Evolutionary conservation across 1,284 basidiomycete genomes (phyloP).

Genomic region (Cutaneotrichosporon daszewskae): DNA sequence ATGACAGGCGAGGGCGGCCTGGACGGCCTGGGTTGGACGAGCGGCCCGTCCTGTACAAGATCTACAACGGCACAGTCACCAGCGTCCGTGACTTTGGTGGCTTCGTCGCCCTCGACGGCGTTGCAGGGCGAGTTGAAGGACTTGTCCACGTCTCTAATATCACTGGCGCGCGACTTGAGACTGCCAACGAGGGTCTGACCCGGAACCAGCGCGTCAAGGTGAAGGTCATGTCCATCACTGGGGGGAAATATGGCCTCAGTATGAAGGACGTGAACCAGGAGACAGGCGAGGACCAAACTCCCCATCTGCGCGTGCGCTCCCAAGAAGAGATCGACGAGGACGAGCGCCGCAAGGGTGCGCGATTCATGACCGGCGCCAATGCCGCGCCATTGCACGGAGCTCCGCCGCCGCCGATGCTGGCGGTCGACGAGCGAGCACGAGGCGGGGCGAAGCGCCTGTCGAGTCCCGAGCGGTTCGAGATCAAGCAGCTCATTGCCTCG

Average conservation of each 20-base stretch:
- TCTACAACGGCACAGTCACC: conserved; percentile 81
- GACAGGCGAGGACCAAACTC: conserved; percentile 76
- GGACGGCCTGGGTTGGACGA: conserved; percentile 61
- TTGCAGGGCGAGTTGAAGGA: conserved; percentile 79
- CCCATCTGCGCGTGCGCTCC: conserved; percentile 86
- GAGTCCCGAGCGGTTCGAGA: conserved; percentile 97
- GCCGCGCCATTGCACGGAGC: conserved; percentile 38
- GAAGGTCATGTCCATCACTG: conserved; percentile 90
- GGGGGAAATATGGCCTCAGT: conserved; percentile 72
- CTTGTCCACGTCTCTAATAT: conserved; percentile 95
- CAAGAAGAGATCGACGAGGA: conserved; percentile 82
- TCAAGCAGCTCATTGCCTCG: conserved; percentile 96
- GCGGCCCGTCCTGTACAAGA: conserved; percentile 83
- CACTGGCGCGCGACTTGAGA: conserved; percentile 72
- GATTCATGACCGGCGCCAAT: conserved; percentile 58
- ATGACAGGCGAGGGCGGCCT: conserved; percentile 36
- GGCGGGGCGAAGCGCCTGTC: conserved; percentile 78
- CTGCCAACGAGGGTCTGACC: conserved; percentile 77
- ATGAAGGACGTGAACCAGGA: conserved; percentile 97
- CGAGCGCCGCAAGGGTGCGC: conserved; percentile 59
- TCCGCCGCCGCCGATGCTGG: conserved; percentile 15
- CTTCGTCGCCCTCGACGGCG: conserved; percentile 82
- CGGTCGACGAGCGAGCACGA: conserved; percentile 60
- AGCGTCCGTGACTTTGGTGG: conserved; percentile 92
- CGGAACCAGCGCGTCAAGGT: conserved; percentile 84